phyloP scores from a whole-genome alignment of 352 stramenopile genomes.

The Phytophthora tubulina region DNA sequence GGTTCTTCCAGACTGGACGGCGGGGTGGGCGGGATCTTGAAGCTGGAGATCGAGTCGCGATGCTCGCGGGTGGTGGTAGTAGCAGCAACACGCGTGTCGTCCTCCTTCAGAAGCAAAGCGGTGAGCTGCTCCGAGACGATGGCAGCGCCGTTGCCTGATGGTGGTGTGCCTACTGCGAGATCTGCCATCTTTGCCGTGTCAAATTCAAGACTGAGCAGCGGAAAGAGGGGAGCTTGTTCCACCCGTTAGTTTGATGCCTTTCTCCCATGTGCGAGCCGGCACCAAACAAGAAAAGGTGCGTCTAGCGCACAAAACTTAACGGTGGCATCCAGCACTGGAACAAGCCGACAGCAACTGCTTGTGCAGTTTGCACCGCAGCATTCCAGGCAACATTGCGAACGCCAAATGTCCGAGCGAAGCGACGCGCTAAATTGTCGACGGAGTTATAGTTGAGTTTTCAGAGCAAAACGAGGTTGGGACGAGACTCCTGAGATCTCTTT shows the following conservation, averaged over 20 bases:
- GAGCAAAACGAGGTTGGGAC: slow-evolving; percentile 7
- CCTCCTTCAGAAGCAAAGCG: slow-evolving; percentile 31
- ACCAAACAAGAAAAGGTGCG: slow-evolving; percentile 32
- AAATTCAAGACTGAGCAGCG: slow-evolving; percentile 33
- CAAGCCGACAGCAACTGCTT: neutral
- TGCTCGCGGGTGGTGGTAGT: neutral
- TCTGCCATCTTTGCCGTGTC: slow-evolving; percentile 35
- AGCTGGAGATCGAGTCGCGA: slow-evolving; percentile 6
- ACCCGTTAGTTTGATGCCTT: slow-evolving; percentile 30
- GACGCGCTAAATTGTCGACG: slow-evolving; percentile 20
- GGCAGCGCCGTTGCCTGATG: slow-evolving; percentile 25
- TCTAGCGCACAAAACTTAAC: slow-evolving; percentile 30
- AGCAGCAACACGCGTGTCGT: slow-evolving; percentile 12
- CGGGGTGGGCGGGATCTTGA: slow-evolving; percentile 8
- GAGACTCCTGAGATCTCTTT: neutral
- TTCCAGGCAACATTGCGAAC: neutral
- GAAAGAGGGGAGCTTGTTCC: neutral
- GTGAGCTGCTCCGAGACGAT: slow-evolving; percentile 30
- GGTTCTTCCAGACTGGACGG: slow-evolving; percentile 12
- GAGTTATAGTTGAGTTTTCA: slow-evolving; percentile 1
- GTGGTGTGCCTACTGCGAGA: slow-evolving; percentile 11
- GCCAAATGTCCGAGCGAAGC: slow-evolving; percentile 26
- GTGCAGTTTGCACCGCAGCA: neutral
- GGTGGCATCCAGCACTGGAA: slow-evolving; percentile 25
- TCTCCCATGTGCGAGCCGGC: slow-evolving; percentile 40